These are phyloP conservation scores for Solanum sejunctum DNA, from an alignment of 257 asterid species.

Conservation along the genomic window DNA sequence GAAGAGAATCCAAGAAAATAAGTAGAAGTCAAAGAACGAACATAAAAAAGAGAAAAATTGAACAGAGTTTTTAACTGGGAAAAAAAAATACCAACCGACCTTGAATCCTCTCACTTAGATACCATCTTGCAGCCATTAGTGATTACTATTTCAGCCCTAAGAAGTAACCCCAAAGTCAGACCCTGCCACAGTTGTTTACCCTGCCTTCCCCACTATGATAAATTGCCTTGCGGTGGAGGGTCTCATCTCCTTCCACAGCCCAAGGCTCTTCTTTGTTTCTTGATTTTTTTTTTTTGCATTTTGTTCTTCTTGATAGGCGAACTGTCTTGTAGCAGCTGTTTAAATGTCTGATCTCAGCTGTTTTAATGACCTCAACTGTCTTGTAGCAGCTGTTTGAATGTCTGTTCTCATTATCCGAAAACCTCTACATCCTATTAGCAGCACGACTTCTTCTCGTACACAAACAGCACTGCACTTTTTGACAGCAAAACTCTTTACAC, in stretches of 20 bases:
- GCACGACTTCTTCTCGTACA: not conserved
- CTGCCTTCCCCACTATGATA: not conserved
- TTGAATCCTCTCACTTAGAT: not conserved
- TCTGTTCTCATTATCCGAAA: not conserved
- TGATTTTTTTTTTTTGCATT: not conserved
- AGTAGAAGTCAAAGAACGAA: not conserved
- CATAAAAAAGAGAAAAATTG: not conserved
- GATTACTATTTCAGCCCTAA: not conserved
- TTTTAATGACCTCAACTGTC: not conserved
- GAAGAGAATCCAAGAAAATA: not conserved
- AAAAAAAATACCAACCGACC: not conserved
- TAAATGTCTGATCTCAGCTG: not conserved
- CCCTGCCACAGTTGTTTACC: not conserved
- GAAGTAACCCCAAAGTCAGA: not conserved
- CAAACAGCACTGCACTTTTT: not conserved
- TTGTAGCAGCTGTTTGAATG: not conserved
- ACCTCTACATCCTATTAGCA: not conserved
- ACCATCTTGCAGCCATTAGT: not conserved
- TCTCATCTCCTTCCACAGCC: not conserved
- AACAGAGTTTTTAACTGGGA: not conserved
- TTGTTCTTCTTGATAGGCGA: not conserved
- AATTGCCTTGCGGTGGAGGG: not conserved
- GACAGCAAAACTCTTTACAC: not conserved
- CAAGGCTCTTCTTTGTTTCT: not conserved
- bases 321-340: not conserved